Evolutionary conservation across 352 stramenopile species (phyloP).

Genomic region (Blastocystis sp.): DNA sequence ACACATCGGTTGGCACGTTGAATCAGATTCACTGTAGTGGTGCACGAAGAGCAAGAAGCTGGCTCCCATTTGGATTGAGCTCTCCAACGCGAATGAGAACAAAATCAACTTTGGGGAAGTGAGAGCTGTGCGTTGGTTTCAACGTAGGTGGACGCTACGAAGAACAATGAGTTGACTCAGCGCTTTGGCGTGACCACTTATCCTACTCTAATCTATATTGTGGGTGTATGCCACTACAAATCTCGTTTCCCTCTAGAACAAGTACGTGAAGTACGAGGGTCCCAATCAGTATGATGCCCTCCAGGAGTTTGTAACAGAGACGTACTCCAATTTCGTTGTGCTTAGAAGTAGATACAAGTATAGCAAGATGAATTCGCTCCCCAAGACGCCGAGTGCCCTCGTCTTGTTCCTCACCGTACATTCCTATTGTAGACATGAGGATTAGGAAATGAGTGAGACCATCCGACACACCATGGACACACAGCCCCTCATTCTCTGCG

Average conservation of each 20-base stretch:
- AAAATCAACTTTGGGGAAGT: slow-evolving; percentile 17
- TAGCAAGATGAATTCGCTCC: not conserved
- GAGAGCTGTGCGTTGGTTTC: not conserved
- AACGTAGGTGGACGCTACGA: slow-evolving; percentile 4
- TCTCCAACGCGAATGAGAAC: not conserved
- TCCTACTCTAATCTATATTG: slow-evolving; percentile 40
- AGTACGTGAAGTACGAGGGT: slow-evolving; percentile 30
- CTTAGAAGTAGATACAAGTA: slow-evolving; percentile 33
- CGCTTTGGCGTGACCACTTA: slow-evolving; percentile 19
- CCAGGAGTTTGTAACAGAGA: slow-evolving; percentile 30
- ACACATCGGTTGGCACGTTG: not conserved
- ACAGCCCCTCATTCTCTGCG: slow-evolving; percentile 17
- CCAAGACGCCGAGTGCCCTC: slow-evolving; percentile 5
- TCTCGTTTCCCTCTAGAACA: not conserved
- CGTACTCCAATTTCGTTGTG: not conserved
- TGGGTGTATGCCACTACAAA: not conserved
- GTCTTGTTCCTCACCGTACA: not conserved
- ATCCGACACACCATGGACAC: not conserved
- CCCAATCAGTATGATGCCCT: slow-evolving; percentile 24
- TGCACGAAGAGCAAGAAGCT: slow-evolving; percentile 10
- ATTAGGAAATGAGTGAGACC: not conserved
- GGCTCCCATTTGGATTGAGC: not conserved
- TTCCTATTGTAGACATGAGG: not conserved
- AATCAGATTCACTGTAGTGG: slow-evolving; percentile 17
- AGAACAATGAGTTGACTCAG: not conserved